Percentiles rank a stretch among this genome's conserved stretches.
Conservation (phyloP, 2,329 filamentous ascomycete genomes). For the Beauveria rudraprayagi region DNA sequence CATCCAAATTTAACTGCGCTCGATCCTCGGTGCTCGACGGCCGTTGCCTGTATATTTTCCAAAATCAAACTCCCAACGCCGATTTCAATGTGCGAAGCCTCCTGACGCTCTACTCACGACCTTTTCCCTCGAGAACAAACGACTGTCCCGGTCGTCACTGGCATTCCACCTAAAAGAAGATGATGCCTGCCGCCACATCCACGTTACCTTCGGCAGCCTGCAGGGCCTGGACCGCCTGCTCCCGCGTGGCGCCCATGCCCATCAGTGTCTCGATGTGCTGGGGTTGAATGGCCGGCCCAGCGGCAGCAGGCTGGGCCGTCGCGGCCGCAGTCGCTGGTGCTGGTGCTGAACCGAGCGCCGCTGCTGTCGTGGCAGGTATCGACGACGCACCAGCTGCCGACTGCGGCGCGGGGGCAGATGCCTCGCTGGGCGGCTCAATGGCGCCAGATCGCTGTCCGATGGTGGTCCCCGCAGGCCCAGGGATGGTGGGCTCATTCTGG, state of each 20-base stretch:
- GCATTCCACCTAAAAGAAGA: constrained; percentile 44
- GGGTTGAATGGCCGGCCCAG: constrained; percentile 38
- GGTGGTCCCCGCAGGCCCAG: constrained; percentile 79
- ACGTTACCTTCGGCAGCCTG: constrained; percentile 79
- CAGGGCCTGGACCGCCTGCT: constrained; percentile 71
- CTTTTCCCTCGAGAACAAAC: background rate
- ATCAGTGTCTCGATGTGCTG: constrained; percentile 69
- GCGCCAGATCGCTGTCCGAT: constrained; percentile 80
- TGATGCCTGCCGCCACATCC: constrained; percentile 75
- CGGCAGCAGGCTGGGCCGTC: constrained; percentile 20
- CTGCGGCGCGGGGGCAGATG: constrained; percentile 18
- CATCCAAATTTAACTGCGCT: background rate
- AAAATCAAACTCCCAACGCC: constrained; percentile 2
- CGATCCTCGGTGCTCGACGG: background rate
- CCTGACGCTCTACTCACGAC: background rate
- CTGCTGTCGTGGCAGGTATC: constrained; percentile 5
- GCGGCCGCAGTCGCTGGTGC: constrained; percentile 15
- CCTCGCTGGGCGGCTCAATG: constrained; percentile 36
- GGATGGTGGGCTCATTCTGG: constrained; percentile 72
- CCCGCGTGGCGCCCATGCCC: constrained; percentile 66
- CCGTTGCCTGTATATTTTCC: background rate
- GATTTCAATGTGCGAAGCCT: background rate
- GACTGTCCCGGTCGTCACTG: background rate
- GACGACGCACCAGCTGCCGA: constrained; percentile 14
- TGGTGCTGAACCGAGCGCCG: constrained; percentile 16